Evolutionary conservation across 164 flowering plant genomes (phyloP).

Genomic region (Cinnamomum micranthum): DNA sequence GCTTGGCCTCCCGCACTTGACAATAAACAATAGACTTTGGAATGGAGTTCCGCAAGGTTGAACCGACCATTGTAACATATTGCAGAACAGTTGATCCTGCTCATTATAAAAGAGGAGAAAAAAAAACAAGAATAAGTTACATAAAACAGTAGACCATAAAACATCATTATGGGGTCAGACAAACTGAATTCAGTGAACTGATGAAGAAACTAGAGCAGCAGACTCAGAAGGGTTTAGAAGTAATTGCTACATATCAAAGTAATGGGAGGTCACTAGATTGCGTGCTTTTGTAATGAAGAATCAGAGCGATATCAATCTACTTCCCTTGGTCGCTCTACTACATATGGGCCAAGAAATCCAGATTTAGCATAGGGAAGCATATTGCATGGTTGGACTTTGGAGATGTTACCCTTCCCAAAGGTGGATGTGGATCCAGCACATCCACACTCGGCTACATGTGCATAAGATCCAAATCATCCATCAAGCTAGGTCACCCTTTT

Average conservation of each 20-base stretch:
- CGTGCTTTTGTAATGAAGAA: neutral
- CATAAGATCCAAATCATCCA: too few relatives aligned
- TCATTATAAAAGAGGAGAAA: neutral
- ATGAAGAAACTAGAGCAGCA: too few relatives aligned
- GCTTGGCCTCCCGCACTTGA: slow-evolving; percentile 84
- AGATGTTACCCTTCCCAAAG: too few relatives aligned
- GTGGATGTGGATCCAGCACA: too few relatives aligned
- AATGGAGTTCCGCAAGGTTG: slow-evolving; percentile 69
- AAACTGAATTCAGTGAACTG: too few relatives aligned
- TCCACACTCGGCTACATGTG: too few relatives aligned
- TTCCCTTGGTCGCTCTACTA: too few relatives aligned
- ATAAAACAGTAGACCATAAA: neutral
- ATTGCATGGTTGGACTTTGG: too few relatives aligned
- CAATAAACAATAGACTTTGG: slow-evolving; percentile 82
- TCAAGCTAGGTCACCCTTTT: too few relatives aligned
- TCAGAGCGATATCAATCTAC: neutral
- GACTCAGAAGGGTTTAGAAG: too few relatives aligned
- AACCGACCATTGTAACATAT: slow-evolving; percentile 82
- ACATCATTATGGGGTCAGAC: neutral
- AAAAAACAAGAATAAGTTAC: neutral
- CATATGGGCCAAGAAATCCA: too few relatives aligned
- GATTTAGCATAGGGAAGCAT: too few relatives aligned
- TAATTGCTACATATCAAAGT: neutral
- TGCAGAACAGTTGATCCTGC: slow-evolving; percentile 79
- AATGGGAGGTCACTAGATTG: neutral